Base-by-base conservation (phyloP, 106 monocot genomes). In the Allium cepa region DNA sequence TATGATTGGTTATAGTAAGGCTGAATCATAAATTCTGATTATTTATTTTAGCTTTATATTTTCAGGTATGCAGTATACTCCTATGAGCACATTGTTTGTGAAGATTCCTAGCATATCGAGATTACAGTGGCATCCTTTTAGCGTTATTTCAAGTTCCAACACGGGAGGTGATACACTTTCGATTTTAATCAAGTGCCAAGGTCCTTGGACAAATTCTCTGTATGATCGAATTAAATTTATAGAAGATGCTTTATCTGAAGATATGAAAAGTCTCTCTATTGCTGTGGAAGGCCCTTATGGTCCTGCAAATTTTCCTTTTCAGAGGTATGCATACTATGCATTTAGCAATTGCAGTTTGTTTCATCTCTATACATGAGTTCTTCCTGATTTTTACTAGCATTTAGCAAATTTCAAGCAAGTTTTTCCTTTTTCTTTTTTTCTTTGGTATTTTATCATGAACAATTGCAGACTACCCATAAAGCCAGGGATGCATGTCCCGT, bases 41-140 rank as follows among this genome's bases (percentile, higher is more conserved):
- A 36, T 36, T 36, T 36, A 36, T 36, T 5, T 36, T 36, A 1
- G 36, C 36, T 36, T 36, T 36, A 68, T 11, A 53, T 8, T 72
- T 49, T 14, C 68, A 94, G 94, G 84, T n/a, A 45, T 79, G 66
- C 80, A 76, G 66, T 94, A 94, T 50, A 50, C 59, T 27, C 90
- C 94, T 5, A 87, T 81, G 27, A 94, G 94, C 72, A 72, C 70
- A 6, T 64, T 94, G 50, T 87, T 90, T 68, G 14, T 94, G 27
- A 94, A 94, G 47, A 76, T 94, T 57, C 82, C 90, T 26, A 66
- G 73, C 27, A 83, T 94, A 82, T 94, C 94, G 10, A 79, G 60
- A 55, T 66, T 87, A 36, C 84, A 94, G 66, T 94, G 94, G 94
- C 94, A 94, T 53, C 94, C 94, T 63, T 94, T 94, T 59, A 94